phyloP scores from a whole-genome alignment of 352 stramenopile species.

The Pythium sp. region DNA sequence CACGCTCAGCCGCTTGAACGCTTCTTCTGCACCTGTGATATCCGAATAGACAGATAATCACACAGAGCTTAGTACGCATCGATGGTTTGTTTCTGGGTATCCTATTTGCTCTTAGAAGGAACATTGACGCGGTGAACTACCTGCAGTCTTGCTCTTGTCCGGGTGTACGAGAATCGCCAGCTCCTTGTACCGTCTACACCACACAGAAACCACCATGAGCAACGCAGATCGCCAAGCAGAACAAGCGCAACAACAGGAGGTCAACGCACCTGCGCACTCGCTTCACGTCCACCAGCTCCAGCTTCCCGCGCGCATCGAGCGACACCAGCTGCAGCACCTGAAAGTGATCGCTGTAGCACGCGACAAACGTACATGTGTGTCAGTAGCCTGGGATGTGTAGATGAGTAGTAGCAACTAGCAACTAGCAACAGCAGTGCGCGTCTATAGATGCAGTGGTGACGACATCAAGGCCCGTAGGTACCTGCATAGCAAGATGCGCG shows the following conservation, averaged over 20 bases:
- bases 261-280: constrained; percentile 31
- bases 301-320: not conserved
- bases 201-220: not conserved
- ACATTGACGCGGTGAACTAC: constrained; percentile 11
- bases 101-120: not conserved
- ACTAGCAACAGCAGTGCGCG: not conserved
- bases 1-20: constrained; percentile 75
- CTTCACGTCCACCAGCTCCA: constrained; percentile 21
- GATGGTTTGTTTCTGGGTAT: not conserved
- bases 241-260: not conserved
- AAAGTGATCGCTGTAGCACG: constrained; percentile 30
- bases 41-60: not conserved
- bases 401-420: not conserved
- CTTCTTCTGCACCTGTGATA: constrained; percentile 56
- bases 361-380: not conserved
- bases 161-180: constrained; percentile 53
- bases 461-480: not conserved
- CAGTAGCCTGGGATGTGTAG: not conserved
- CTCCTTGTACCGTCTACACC: constrained; percentile 41
- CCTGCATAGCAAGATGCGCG: constrained; percentile 15
- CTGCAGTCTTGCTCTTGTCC: constrained; percentile 51
- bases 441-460: not conserved
- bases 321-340: constrained; percentile 35
- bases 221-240: not conserved
- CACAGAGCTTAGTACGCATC: not conserved